Evolutionary conservation across 257 asterid species (phyloP), one percentile per base, ranked within the genome.

Genomic region (Fraxinus excelsior): DNA sequence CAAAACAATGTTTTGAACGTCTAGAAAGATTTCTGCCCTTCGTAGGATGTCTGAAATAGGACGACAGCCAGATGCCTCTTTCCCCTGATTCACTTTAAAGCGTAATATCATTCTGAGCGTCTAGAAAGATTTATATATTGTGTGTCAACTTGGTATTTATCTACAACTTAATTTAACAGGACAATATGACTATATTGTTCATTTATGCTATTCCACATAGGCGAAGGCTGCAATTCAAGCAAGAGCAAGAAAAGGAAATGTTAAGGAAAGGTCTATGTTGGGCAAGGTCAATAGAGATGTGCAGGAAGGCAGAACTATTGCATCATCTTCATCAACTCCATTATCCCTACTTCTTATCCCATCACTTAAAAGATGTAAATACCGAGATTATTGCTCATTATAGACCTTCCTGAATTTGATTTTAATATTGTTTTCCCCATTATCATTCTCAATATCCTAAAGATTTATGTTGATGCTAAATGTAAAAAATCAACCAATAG

Each of bases 201-300:
- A 70, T 49, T 76, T 31, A 21, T 87, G 65, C 79, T 80, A 74
- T 76, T 74, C 72, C 58, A 71, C 77, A 31, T 80, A 96, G 99
- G 99, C 99, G 79, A 96, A 88, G 88, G 97, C 97, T 73, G 97
- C 97, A 64, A 90, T 93, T 79, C 96, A 90, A 87, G 87, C 85
- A 29, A 91, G 97, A 77, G 85, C 87, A 65, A 90, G 89, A 83
- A 95, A 95, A 86, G 95, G 89, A 64, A 95, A 90, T 76, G 68
- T 79, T 37, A 91, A 92, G 87, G 98, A 92, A 78, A 93, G 92
- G 84, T 81, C 94, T 37, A 87, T 82, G 58, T 51, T 87, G 81
- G 88, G 85, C 82, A 90, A 90, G 85, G 91, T 51, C 69, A 84
- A 79, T 66, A 88, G 83, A 79, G 97, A 95, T 75, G 87, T 82